Evolutionary conservation across 169 alveolate genomes (phyloP).

Genomic region (Perkinsus marinus): DNA sequence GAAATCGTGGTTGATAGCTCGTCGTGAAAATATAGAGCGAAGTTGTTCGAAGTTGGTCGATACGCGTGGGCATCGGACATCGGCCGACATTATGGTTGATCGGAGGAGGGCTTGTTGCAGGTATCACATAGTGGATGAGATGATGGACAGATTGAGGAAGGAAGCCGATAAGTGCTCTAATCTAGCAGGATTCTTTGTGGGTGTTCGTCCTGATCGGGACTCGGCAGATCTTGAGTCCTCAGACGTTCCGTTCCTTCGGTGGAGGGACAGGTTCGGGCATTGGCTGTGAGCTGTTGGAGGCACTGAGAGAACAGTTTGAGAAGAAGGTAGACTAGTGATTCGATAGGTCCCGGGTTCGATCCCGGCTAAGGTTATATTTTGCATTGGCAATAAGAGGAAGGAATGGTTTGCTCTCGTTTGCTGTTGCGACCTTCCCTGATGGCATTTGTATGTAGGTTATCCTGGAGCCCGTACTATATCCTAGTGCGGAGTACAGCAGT

Average conservation of each 20-base stretch:
- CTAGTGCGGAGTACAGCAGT: constrained; percentile 50
- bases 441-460: constrained; percentile 3
- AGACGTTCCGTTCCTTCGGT: constrained; percentile 50
- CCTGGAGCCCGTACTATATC: constrained; percentile 53
- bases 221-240: neutral
- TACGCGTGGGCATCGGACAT: too few species aligned
- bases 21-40: too few species aligned
- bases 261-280: constrained; percentile 74
- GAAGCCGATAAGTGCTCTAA: constrained; percentile 57
- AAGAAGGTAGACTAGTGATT: constrained; percentile 27
- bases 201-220: neutral
- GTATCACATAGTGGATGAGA: neutral
- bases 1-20: too few species aligned
- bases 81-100: too few species aligned
- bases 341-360: neutral
- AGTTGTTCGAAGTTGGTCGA: too few species aligned
- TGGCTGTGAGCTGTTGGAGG: constrained; percentile 53
- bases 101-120: neutral
- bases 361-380: too few species aligned
- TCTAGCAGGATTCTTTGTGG: constrained; percentile 53
- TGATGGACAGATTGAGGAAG: constrained; percentile 53
- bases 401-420: too few species aligned
- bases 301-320: constrained; percentile 49
- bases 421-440: too few species aligned
- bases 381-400: too few species aligned